Conservation (phyloP, 345 rosid genomes). For the Luvunga scandens region DNA sequence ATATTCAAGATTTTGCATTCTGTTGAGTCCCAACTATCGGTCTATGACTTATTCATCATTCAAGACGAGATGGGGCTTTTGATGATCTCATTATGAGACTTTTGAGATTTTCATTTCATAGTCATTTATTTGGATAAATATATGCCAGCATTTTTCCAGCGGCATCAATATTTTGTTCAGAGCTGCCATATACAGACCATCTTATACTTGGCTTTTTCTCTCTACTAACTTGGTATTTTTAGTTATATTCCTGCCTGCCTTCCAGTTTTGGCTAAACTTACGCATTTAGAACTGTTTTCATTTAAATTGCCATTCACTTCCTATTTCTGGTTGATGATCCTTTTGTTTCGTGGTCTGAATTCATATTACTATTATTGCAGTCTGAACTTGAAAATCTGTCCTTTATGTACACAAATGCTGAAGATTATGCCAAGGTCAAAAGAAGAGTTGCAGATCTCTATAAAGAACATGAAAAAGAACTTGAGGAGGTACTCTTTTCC, state of each 20-base stretch:
- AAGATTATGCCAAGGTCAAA: constrained; percentile 79
- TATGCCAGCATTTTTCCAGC: not conserved
- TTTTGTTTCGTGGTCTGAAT: constrained; percentile 9
- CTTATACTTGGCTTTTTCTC: not conserved
- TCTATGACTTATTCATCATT: not conserved
- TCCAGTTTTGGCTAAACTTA: not conserved
- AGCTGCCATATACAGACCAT: not conserved
- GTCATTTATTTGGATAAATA: not conserved
- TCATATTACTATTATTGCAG: constrained; percentile 40
- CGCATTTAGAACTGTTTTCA: not conserved
- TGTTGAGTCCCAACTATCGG: not conserved
- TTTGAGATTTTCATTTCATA: too few species aligned
- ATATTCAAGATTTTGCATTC: not conserved
- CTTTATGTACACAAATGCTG: constrained; percentile 94
- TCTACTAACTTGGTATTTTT: not conserved
- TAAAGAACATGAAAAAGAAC: constrained; percentile 86
- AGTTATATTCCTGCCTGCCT: not conserved
- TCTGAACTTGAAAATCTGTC: constrained; percentile 94
- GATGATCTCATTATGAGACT: not conserved
- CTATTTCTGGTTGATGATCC: not conserved
- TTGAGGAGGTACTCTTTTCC: constrained; percentile 56
- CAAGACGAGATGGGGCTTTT: not conserved
- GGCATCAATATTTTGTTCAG: not conserved
- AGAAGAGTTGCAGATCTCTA: constrained; percentile 80
- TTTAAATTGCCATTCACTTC: not conserved